Evolutionary conservation across 129 eudicot genomes (phyloP).

Genomic region (Lactuca saligna): DNA sequence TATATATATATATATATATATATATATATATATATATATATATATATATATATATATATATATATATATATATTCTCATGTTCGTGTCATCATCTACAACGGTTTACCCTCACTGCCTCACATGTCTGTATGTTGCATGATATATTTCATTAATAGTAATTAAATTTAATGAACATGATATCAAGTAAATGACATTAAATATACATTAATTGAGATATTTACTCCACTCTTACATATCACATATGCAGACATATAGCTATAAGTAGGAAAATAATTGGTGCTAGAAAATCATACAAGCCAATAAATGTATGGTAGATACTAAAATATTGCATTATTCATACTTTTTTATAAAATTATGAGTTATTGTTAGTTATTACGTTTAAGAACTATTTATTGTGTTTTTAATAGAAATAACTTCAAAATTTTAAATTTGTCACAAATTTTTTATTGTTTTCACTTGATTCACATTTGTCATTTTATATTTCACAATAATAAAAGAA

Average conservation of each 20-base stretch:
- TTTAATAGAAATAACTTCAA: no score
- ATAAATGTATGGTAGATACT: slow-evolving; percentile 30
- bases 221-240: slow-evolving; percentile 12
- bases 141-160: slow-evolving; percentile 15
- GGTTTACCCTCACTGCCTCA: neutral
- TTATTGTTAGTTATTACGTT: no score
- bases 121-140: neutral
- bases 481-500: no score
- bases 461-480: no score
- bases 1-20: no score
- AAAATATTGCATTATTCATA: slow-evolving; percentile 12
- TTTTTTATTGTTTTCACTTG: no score
- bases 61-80: no score
- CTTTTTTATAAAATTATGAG: neutral
- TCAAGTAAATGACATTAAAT: slow-evolving; percentile 31
- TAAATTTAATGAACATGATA: slow-evolving; percentile 2
- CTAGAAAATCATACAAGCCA: slow-evolving; percentile 15
- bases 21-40: no score
- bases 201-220: slow-evolving; percentile 24
- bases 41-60: no score
- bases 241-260: slow-evolving; percentile 21
- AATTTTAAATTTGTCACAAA: no score
- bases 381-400: no score
- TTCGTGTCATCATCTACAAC: neutral
- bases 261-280: slow-evolving; percentile 20